Conservation (phyloP, 169 alveolate genomes). For the Plasmodium cynomolgi region DNA sequence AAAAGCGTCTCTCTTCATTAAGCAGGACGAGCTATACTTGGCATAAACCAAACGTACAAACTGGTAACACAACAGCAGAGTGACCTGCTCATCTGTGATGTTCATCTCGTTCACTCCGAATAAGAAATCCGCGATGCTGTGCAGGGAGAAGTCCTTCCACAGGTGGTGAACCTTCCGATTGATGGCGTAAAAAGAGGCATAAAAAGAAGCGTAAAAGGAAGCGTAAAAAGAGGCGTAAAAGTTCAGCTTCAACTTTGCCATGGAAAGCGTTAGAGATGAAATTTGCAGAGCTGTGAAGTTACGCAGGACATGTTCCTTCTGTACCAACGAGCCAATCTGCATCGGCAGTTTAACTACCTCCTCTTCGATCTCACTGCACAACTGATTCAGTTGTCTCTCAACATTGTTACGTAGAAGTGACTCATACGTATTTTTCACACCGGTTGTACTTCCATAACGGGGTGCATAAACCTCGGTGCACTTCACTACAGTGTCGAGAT, state of each 20-base stretch:
- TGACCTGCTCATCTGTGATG: slow-evolving; percentile 25
- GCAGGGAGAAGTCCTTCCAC: slow-evolving; percentile 60
- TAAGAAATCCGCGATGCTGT: slow-evolving; percentile 50
- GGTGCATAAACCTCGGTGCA: neutral
- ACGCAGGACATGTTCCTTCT: slow-evolving; percentile 21
- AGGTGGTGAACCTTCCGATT: slow-evolving; percentile 21
- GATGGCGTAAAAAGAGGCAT: slow-evolving; percentile 22
- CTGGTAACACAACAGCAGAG: slow-evolving; percentile 32
- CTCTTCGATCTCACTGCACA: neutral
- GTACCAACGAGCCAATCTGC: neutral
- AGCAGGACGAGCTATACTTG: neutral
- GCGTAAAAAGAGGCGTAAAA: slow-evolving; percentile 27
- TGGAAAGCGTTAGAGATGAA: slow-evolving; percentile 39
- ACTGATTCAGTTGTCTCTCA: neutral
- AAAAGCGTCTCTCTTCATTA: neutral
- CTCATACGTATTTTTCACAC: neutral
- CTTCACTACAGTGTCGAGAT: neutral
- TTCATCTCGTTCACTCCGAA: slow-evolving; percentile 49
- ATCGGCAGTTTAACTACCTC: neutral
- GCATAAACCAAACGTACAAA: neutral
- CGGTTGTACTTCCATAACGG: neutral
- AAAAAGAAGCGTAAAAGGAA: no score
- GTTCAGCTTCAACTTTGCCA: slow-evolving; percentile 30
- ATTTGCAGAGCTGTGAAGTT: slow-evolving; percentile 13
- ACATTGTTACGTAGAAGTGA: neutral